These are phyloP conservation scores for Penicillium roqueforti DNA, from an alignment of 495 filamentous ascomycete genomes.

Conservation along the genomic window DNA sequence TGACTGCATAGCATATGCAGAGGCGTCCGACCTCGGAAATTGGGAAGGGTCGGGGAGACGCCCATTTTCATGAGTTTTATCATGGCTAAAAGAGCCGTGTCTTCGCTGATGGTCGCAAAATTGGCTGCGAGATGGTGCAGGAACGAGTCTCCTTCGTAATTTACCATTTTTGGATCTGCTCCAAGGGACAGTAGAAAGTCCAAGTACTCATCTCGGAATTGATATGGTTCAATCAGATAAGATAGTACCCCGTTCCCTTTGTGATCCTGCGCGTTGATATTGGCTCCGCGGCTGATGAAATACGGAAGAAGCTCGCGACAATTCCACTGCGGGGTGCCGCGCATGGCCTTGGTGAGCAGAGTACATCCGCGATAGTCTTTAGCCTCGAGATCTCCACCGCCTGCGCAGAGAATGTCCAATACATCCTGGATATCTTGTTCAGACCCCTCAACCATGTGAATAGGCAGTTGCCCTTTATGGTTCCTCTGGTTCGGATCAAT, in stretches of 20 bases:
- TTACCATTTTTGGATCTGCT: constrained; percentile 11
- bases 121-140: constrained; percentile 15
- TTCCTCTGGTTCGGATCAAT: constrained; percentile 17
- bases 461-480: constrained; percentile 11
- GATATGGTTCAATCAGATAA: constrained; percentile 5
- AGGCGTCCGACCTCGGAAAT: constrained; percentile 23
- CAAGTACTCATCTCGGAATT: not conserved
- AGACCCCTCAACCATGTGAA: constrained; percentile 6
- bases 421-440: constrained; percentile 4
- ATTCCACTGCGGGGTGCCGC: constrained; percentile 7
- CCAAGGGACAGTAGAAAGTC: constrained; percentile 11
- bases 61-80: constrained; percentile 4
- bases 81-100: not conserved
- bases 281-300: constrained; percentile 14
- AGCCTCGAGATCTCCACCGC: constrained; percentile 20
- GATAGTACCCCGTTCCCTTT: constrained; percentile 19
- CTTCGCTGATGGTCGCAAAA: not conserved
- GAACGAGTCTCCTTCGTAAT: constrained; percentile 17
- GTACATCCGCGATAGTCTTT: constrained; percentile 20
- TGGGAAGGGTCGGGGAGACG: constrained; percentile 11
- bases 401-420: constrained; percentile 16
- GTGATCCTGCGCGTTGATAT: constrained; percentile 21
- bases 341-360: constrained; percentile 10
- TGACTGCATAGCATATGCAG: constrained; percentile 21
- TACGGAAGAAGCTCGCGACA: constrained; percentile 3